Base-by-base conservation (phyloP, 768 basidiomycete species). In the Russula brevipes region DNA sequence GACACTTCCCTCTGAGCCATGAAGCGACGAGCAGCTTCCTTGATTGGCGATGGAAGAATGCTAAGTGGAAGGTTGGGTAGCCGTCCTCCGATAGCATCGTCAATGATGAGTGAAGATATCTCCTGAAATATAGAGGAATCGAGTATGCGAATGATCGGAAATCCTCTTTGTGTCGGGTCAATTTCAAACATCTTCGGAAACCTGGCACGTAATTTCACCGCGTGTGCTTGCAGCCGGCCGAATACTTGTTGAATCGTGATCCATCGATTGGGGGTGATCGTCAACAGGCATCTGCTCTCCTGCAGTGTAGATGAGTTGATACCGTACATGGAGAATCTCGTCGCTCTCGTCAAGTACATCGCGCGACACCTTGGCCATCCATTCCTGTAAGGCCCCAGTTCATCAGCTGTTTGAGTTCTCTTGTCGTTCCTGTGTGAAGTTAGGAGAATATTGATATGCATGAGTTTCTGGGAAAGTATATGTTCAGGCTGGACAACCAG, bases 401-500 rank as follows among this genome's bases (percentile, higher is more conserved):
- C 44, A 4, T 33, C 9, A 14, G 51, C 55, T 5, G 52, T 24
- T 2, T 35, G 16, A 17, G 0, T 1, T 39, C 42, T 24, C 35
- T 39, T 8, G 50, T 4, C 2, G 41, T 39, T 17, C 11, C 50
- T 12, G 39, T 36, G 10, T 75, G 59, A 35, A 72, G 70, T 41
- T 66, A 71, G 44, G 36, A 57, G 30, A 16, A 7, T 12, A 59
- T 84, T 77, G 31, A 82, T 70, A 3, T 73, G 75, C 75, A 80
- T 77, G 17, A 84, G 72, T 65, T 77, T 75, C 61, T 80, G 79
- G 0, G 83, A 84, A 3, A 84, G 73, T 14, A 82, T 71, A 35
- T 85, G 81, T 51, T 84, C 82, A 0, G 83, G 84, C 52, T 84
- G 83, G 11, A 73, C 61, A 0, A 85, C 72, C 12, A 83, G 68